A percentile compares a stretch with the other conserved stretches of the same genome.
These are phyloP conservation scores for Boletus insuetus DNA, from an alignment of 768 basidiomycete species.

Conservation along the genomic window DNA sequence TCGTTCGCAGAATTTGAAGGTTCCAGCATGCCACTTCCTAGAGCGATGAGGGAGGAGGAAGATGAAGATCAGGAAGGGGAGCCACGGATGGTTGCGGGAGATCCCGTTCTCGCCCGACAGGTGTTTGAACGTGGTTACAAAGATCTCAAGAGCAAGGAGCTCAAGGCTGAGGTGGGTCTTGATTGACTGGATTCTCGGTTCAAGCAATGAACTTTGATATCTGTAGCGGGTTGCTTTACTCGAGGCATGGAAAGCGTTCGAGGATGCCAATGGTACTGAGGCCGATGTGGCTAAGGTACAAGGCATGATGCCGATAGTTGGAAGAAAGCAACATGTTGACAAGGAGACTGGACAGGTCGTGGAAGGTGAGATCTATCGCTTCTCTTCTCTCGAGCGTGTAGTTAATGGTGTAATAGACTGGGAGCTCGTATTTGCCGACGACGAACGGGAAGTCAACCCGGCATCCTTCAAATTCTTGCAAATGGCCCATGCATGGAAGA, in stretches of 20 bases:
- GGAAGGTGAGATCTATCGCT: conserved; percentile 56
- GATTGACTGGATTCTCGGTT: neutral
- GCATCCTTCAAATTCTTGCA: conserved; percentile 94
- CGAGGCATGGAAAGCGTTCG: conserved; percentile 95
- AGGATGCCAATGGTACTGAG: conserved; percentile 71
- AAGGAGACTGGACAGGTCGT: conserved; percentile 81
- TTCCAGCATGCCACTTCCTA: conserved; percentile 63
- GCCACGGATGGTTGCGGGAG: conserved; percentile 65
- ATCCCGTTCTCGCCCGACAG: conserved; percentile 62
- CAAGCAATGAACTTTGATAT: conserved; percentile 2
- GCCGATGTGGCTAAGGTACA: conserved; percentile 81
- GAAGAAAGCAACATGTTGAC: conserved; percentile 80
- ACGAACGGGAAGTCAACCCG: conserved; percentile 91
- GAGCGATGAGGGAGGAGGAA: conserved; percentile 67
- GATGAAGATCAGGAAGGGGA: conserved; percentile 55
- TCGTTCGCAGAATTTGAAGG: conserved; percentile 93
- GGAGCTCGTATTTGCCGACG: conserved; percentile 95
- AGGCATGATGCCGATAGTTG: conserved; percentile 90
- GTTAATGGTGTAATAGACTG: conserved; percentile 56
- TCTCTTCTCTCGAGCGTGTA: neutral
- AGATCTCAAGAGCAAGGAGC: conserved; percentile 72
- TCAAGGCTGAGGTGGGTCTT: conserved; percentile 81
- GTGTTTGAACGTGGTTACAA: conserved; percentile 89
- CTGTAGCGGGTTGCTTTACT: conserved; percentile 83
- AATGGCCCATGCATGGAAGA: conserved; percentile 91